phyloP scores from a whole-genome alignment of 192 early-diverging fungal species.

The Dissophora globulifera region DNA sequence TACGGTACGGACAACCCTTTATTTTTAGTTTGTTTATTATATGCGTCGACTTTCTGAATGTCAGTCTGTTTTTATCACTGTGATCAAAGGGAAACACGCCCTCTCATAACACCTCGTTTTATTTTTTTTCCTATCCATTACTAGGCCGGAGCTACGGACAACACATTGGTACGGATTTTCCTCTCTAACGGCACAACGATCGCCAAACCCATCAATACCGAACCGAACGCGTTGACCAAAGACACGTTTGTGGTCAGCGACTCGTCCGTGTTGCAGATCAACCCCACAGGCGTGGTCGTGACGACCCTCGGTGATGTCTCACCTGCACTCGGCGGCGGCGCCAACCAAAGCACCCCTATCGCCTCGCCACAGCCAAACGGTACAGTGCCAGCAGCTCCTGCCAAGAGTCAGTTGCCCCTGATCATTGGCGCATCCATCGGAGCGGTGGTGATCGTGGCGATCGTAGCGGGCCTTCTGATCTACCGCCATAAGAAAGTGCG shows the following conservation, averaged over 20 bases:
- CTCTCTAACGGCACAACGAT: neutral
- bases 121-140: no score
- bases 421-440: constrained; percentile 24
- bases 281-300: neutral
- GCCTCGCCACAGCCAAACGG: neutral
- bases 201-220: neutral
- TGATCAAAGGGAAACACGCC: no score
- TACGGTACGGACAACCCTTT: no score
- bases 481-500: constrained; percentile 1
- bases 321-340: neutral
- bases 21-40: no score
- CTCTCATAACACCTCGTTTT: no score
- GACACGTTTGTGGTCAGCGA: constrained; percentile 4
- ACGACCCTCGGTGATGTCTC: neutral
- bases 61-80: no score
- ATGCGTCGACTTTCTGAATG: no score
- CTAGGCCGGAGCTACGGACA: neutral
- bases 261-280: constrained; percentile 4
- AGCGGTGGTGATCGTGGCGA: neutral
- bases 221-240: neutral
- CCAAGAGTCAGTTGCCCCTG: neutral
- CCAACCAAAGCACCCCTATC: neutral
- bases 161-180: constrained; percentile 3
- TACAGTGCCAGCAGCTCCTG: neutral
- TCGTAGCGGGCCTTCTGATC: constrained; percentile 3